Evolutionary conservation across 2,329 filamentous ascomycete genomes (phyloP), one percentile per base, ranked within the genome.

Genomic region (Xylariaceae sp.): DNA sequence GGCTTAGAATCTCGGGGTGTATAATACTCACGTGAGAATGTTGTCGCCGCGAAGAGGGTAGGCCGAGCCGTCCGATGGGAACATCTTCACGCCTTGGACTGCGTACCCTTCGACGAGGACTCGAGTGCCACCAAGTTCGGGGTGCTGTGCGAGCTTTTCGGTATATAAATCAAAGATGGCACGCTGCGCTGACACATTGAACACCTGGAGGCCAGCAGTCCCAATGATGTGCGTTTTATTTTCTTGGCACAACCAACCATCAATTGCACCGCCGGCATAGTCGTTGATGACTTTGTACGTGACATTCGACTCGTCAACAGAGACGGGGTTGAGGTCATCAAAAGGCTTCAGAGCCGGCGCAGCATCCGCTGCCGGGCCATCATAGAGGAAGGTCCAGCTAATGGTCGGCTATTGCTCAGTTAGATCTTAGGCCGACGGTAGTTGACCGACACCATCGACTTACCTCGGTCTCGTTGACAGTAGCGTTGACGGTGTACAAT

Each of bases 301-400:
- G 2, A 63, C 54, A 15, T 65, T 58, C 5, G 52, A 58, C 18
- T 19, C 44, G 2, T 56, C 30, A 1, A 53, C 45, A 1, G 19
- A 47, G 2, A 55, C 37, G 7, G 61, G 47, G 1, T 30, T 50
- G 13, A 68, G 62, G 0, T 22, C 50, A 21, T 65, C 61, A 34
- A 68, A 66, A 1, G 61, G 61, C 2, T 29, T 22, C 12, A 67
- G 42, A 5, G 51, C 16, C 16, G 22, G n/a, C 36, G 63, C 60
- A 8, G 64, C 66, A 1, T 63, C 64, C 2, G 49, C 30, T 1
- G 55, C 54, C 3, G 61, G 45, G 2, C 66, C 65, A 2, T 29
- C 41, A 30, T 67, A 68, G 16, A 37, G 45, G 45, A 68, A 67
- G 1, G 46, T 48, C 62, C 61, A 66, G 2, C 9, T 48, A 3